Conservation (phyloP, 768 basidiomycete genomes). For the Lentinula edodes region DNA sequence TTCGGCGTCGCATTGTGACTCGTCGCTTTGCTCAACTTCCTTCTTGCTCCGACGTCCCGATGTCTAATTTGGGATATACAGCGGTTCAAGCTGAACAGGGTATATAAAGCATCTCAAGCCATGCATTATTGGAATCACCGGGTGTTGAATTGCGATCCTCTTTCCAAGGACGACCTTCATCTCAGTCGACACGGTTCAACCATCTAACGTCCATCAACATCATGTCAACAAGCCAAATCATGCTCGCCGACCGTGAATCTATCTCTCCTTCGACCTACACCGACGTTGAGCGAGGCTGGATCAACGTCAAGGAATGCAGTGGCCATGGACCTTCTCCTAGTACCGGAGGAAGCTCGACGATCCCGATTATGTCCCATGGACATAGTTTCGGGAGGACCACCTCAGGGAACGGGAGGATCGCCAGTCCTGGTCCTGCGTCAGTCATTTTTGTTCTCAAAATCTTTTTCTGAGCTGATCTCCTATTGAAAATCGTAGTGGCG, state of each 20-base stretch:
- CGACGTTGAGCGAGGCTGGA: conserved; percentile 9
- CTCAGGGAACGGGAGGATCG: conserved; percentile 18
- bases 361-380: not conserved
- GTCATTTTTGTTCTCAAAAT: conserved; percentile 5
- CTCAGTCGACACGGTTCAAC: not conserved
- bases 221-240: conserved; percentile 3
- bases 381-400: not conserved
- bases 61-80: not conserved
- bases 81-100: not conserved
- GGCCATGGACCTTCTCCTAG: not conserved
- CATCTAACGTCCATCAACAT: not conserved
- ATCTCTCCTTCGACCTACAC: conserved; percentile 4
- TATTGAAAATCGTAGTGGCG: conserved; percentile 17
- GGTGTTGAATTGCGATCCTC: not conserved
- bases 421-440: conserved; percentile 27
- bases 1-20: not conserved
- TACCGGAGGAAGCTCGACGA: not conserved
- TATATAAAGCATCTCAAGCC: not conserved
- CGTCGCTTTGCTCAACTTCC: too few relatives aligned
- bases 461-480: not conserved
- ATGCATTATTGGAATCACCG: not conserved
- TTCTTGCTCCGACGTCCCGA: not conserved
- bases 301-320: conserved; percentile 4
- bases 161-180: not conserved
- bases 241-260: not conserved